Evolutionary conservation across 805 yeast species (phyloP).

Genomic region (Spathaspora passalidarum): DNA sequence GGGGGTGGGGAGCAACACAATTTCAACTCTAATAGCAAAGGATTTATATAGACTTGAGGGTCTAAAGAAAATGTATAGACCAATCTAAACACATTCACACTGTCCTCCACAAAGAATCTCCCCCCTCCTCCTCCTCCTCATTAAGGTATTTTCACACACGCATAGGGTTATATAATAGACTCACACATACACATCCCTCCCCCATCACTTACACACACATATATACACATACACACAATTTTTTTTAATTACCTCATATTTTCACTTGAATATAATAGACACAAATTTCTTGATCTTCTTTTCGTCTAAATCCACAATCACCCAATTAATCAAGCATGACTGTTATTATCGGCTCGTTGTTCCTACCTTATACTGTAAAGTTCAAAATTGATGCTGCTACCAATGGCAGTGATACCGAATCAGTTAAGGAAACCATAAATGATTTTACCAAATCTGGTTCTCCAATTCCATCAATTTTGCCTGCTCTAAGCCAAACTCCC

Average conservation of each 20-base stretch:
- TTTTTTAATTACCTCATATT: background rate
- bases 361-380: conserved; percentile 75
- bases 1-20: background rate
- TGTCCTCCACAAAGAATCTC: too few species aligned
- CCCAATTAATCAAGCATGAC: conserved; percentile 45
- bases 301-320: background rate
- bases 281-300: too few species aligned
- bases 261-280: background rate
- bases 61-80: too few species aligned
- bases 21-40: background rate
- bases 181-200: background rate
- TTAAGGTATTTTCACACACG: too few species aligned
- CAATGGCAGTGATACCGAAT: conserved; percentile 6
- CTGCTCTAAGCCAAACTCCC: conserved; percentile 14
- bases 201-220: background rate
- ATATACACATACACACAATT: background rate
- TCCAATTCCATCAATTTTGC: background rate
- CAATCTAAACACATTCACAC: too few species aligned
- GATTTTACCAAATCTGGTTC: background rate
- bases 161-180: background rate
- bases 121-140: too few species aligned
- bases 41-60: too few species aligned
- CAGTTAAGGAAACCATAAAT: background rate
- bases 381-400: conserved; percentile 42
- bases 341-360: conserved; percentile 67